phyloP scores from a whole-genome alignment of 495 filamentous ascomycete genomes.

The Aspergillus heteromorphus region DNA sequence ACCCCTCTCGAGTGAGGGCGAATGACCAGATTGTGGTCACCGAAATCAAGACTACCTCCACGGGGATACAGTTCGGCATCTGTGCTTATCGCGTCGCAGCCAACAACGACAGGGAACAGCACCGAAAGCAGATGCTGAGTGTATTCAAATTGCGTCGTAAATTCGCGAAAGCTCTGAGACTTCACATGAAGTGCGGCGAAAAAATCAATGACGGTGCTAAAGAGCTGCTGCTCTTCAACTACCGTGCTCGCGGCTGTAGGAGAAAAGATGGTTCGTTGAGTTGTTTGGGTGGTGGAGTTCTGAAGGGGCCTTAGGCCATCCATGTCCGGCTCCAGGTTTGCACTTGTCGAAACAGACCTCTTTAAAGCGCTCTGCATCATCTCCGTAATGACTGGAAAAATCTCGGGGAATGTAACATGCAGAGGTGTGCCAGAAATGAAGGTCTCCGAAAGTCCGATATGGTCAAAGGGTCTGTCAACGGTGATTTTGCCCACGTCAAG shows the following conservation, averaged over 20 bases:
- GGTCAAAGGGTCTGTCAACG: conserved; percentile 66
- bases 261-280: conserved; percentile 14
- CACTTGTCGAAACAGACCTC: conserved; percentile 28
- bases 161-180: conserved; percentile 72
- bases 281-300: conserved; percentile 5
- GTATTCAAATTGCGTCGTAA: conserved; percentile 70
- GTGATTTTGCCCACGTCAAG: conserved; percentile 70
- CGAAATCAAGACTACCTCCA: conserved; percentile 73
- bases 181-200: conserved; percentile 68
- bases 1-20: conserved; percentile 59
- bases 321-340: background rate
- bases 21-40: conserved; percentile 77
- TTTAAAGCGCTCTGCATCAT: conserved; percentile 84
- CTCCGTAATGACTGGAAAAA: conserved; percentile 71
- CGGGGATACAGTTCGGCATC: conserved; percentile 77
- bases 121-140: conserved; percentile 68
- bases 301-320: conserved; percentile 3
- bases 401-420: conserved; percentile 68
- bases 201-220: conserved; percentile 74
- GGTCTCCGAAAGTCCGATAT: conserved; percentile 63
- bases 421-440: conserved; percentile 53
- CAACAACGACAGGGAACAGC: conserved; percentile 80
- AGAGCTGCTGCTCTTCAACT: conserved; percentile 32
- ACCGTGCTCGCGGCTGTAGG: conserved; percentile 5
- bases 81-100: conserved; percentile 72